phyloP scores from a whole-genome alignment of 2,329 filamentous ascomycete species.

The Botryotinia calthae region DNA sequence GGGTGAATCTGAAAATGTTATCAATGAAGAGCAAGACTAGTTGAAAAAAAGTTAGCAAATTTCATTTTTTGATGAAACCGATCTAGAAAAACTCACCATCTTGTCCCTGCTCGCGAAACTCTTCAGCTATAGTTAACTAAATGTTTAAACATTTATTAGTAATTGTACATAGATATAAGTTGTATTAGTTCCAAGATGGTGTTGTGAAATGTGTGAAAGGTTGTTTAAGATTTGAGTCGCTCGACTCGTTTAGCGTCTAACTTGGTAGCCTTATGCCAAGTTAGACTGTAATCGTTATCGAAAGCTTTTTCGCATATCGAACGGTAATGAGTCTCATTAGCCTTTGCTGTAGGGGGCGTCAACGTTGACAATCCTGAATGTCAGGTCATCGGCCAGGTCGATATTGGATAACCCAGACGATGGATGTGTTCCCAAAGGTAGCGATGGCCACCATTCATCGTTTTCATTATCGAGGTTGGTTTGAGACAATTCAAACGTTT shows the following conservation, averaged over 20 bases:
- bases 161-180: not conserved
- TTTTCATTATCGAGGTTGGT: no score
- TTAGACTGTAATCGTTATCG: not conserved
- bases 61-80: not conserved
- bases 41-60: constrained; percentile 32
- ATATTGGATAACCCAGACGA: no score
- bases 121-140: constrained; percentile 59
- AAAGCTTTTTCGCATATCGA: not conserved
- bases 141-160: not conserved
- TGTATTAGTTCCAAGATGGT: not conserved
- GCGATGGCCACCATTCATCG: no score
- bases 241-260: not conserved
- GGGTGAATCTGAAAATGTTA: constrained; percentile 99
- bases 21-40: constrained; percentile 97
- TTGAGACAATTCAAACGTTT: no score
- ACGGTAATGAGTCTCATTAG: not conserved
- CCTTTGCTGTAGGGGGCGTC: not conserved
- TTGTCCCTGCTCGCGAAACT: constrained; percentile 81
- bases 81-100: constrained; percentile 59
- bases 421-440: no score
- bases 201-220: not conserved
- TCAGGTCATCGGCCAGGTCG: no score
- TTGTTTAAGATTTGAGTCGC: not conserved
- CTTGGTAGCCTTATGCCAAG: not conserved
- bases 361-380: not conserved